These are phyloP conservation scores for Acer yangbiense DNA, from an alignment of 345 rosid species.

Conservation along the genomic window DNA sequence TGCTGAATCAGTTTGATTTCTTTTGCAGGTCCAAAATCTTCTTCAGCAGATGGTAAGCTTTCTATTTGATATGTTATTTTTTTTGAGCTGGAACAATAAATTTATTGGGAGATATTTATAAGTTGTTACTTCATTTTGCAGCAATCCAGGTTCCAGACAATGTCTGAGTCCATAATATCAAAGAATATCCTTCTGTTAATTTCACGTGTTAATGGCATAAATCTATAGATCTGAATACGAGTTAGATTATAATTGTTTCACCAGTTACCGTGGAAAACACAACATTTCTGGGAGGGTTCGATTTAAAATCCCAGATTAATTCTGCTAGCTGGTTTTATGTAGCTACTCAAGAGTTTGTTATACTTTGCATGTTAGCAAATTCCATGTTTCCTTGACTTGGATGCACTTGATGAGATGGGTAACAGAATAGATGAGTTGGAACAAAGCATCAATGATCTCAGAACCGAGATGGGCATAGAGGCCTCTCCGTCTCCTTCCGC, in stretches of 20 bases:
- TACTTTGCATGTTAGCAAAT: slow-evolving; percentile 7
- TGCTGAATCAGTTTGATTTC: slow-evolving; percentile 9
- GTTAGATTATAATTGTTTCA: too few species aligned
- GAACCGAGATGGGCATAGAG: slow-evolving; percentile 80
- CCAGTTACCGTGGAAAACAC: too few species aligned
- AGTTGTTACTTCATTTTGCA: slow-evolving; percentile 36
- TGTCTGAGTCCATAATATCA: slow-evolving; percentile 82
- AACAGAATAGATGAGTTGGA: slow-evolving; percentile 76
- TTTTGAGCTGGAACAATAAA: not conserved
- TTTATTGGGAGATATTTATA: slow-evolving; percentile 15
- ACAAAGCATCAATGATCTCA: slow-evolving; percentile 78
- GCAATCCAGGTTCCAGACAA: slow-evolving; percentile 92
- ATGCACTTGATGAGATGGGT: slow-evolving; percentile 93
- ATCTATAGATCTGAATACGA: not conserved
- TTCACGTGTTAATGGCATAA: slow-evolving; percentile 1
- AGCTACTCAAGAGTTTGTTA: too few species aligned
- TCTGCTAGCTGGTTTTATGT: too few species aligned
- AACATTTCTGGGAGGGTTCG: too few species aligned
- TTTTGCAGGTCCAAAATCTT: slow-evolving; percentile 78
- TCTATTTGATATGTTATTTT: slow-evolving; percentile 17
- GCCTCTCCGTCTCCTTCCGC: slow-evolving; percentile 67
- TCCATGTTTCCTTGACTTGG: slow-evolving; percentile 49
- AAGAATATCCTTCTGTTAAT: slow-evolving; percentile 87
- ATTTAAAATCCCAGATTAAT: too few species aligned
- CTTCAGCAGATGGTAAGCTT: slow-evolving; percentile 84